Evolutionary conservation across 2,329 filamentous ascomycete genomes (phyloP), one percentile per base, ranked within the genome.

Genomic region (Plectosphaerella cucumerina): DNA sequence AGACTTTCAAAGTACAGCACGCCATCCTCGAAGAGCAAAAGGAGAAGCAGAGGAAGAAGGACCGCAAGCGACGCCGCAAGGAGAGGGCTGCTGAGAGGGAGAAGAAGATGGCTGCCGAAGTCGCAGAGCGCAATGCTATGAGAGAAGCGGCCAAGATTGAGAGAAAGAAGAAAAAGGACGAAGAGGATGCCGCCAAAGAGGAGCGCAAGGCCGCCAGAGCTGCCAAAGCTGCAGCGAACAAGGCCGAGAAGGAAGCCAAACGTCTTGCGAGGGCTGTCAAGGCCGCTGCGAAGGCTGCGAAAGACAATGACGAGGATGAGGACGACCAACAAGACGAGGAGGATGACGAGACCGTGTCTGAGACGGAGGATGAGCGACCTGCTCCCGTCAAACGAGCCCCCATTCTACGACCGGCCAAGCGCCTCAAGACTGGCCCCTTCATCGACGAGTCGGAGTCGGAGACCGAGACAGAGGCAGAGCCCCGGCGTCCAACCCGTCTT

Each of bases 261-360:
- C 15, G 12, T 26, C 47, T 37, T 20, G 48, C 50, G 6, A 46
- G 49, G 15, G 54, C 35, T 10, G 48, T 45, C 18, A 44, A 26
- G 20, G 18, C 41, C 14, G 42, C 42, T 3, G 48, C 35, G 15
- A 34, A 34, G 34, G 6, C 43, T 6, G 23, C 26, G n/a, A 33
- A 20, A 31, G 26, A n/a, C 4, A 35, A 18, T 5, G 44, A 51
- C 5, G 50, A 31, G 11, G 33, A 21, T 2, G 49, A 52, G n/a
- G 43, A 47, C 6, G 47, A 49, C 5, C 47, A 23, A 12, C 17
- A 49, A n/a, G 51, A 53, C 12, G 53, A 53, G 3, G 53, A 17
- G 39, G 9, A 49, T 5, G 8, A 41, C 34, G 2, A 51, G 48
- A 34, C 43, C 35, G 8, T 14, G 37, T 15, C 49, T 41, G 18